Evolutionary conservation across 768 basidiomycete species (phyloP).

Genomic region (Suillus bovinus): DNA sequence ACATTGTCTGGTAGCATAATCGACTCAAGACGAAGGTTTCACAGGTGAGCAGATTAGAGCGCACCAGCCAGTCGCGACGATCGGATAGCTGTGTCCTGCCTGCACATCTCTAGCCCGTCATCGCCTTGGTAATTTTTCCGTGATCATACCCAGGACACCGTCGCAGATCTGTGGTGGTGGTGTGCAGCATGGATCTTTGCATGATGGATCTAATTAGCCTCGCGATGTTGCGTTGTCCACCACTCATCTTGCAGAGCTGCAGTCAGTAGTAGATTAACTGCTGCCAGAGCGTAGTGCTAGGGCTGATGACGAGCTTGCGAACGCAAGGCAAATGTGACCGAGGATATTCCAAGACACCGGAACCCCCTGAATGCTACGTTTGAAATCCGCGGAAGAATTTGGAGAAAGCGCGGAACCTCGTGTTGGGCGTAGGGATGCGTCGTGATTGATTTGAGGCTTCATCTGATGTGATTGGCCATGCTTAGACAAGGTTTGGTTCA

Average conservation of each 20-base stretch:
- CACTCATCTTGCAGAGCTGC: slow-evolving; percentile 1
- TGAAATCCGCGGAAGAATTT: slow-evolving; percentile 9
- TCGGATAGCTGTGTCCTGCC: slow-evolving; percentile 5
- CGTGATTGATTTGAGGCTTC: slow-evolving; percentile 8
- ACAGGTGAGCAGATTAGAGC: slow-evolving; percentile 1
- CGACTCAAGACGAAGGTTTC: not conserved
- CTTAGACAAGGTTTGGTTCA: slow-evolving; percentile 5
- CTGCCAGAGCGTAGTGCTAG: slow-evolving; percentile 1
- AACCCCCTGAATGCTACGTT: slow-evolving; percentile 4
- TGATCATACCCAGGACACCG: slow-evolving; percentile 1
- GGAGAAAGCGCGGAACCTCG: slow-evolving; percentile 8
- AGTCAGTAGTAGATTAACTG: slow-evolving; percentile 1
- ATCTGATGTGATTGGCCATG: slow-evolving; percentile 8
- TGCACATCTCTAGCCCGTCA: slow-evolving; percentile 3
- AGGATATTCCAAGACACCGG: slow-evolving; percentile 9
- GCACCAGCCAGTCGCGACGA: not conserved
- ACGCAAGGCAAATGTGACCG: not conserved
- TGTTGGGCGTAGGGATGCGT: slow-evolving; percentile 9
- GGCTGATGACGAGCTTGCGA: not conserved
- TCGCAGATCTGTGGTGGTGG: not conserved
- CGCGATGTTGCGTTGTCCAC: not conserved
- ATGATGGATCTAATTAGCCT: slow-evolving; percentile 2
- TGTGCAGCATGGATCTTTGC: slow-evolving; percentile 5
- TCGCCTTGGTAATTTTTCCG: not conserved
- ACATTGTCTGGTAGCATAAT: not conserved